Conservation (phyloP, 2,329 filamentous ascomycete genomes). For the Pseudogymnoascus sp. region DNA sequence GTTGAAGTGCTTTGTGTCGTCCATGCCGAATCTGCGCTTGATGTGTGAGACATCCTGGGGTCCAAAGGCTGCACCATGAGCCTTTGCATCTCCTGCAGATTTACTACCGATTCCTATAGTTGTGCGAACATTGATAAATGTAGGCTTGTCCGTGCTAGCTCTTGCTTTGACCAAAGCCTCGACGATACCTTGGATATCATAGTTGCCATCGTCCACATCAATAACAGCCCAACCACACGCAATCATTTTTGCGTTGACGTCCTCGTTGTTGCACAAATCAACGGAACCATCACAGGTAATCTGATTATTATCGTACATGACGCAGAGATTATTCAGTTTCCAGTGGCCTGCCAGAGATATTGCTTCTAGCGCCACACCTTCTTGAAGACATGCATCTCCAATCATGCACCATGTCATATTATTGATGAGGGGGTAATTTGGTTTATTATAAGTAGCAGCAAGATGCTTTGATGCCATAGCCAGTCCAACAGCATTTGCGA, state of each 20-base stretch:
- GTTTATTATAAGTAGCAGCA: constrained; percentile 38
- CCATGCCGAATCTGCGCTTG: constrained; percentile 35
- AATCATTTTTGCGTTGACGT: constrained; percentile 41
- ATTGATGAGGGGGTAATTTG: constrained; percentile 34
- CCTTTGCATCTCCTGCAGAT: constrained; percentile 24
- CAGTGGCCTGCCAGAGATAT: constrained; percentile 41
- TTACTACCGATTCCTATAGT: constrained; percentile 38
- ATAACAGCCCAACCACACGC: constrained; percentile 42
- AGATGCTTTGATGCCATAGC: constrained; percentile 43
- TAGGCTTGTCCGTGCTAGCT: constrained; percentile 35
- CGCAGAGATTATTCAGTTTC: constrained; percentile 39
- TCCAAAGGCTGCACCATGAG: constrained; percentile 19
- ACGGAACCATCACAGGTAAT: constrained; percentile 42
- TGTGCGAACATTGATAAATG: constrained; percentile 43
- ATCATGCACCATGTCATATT: constrained; percentile 42
- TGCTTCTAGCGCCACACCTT: constrained; percentile 42
- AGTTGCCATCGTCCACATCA: constrained; percentile 37
- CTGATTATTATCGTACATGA: constrained; percentile 47
- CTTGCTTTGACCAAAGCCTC: constrained; percentile 34
- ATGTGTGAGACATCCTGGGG: constrained; percentile 15
- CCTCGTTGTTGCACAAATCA: constrained; percentile 39
- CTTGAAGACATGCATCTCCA: constrained; percentile 42
- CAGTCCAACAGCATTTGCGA: constrained; percentile 18
- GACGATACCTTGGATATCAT: constrained; percentile 36
- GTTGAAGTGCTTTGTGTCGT: constrained; percentile 30